Conservation (phyloP, 2,329 filamentous ascomycete genomes). For the Fusarium globosum region DNA sequence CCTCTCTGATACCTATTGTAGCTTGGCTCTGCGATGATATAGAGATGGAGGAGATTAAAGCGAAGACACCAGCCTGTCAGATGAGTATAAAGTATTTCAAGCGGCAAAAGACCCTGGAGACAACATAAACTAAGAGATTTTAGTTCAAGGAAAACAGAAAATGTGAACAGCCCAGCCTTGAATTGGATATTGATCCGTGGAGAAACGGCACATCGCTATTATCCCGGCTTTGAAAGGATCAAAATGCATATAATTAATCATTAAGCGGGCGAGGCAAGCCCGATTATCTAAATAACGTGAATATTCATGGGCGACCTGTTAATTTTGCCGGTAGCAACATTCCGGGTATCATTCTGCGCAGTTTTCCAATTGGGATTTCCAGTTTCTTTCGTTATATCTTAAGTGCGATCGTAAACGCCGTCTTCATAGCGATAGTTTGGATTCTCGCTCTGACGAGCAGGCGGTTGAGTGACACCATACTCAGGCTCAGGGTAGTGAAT, state of each 20-base stretch:
- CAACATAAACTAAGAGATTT: neutral
- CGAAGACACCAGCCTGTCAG: neutral
- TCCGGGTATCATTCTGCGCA: conserved; percentile 28
- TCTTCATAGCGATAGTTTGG: conserved; percentile 52
- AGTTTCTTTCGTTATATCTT: neutral
- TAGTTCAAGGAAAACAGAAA: neutral
- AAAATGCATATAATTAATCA: conserved; percentile 29
- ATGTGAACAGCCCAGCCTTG: neutral
- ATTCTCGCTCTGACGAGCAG: conserved; percentile 16
- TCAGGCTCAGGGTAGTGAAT: conserved; percentile 44
- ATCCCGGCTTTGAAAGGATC: neutral
- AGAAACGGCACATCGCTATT: neutral
- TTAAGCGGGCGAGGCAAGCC: conserved; percentile 22
- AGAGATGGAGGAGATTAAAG: neutral
- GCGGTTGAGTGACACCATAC: conserved; percentile 20
- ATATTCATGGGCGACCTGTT: conserved; percentile 22
- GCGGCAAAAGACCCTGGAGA: neutral
- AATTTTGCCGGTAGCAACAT: conserved; percentile 13
- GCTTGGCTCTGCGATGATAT: neutral
- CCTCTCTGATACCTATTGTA: neutral
- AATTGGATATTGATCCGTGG: too few species aligned
- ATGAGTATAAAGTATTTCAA: neutral
- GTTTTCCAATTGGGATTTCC: neutral
- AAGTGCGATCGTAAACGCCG: conserved; percentile 50
- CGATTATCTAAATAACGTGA: conserved; percentile 19